Percentiles rank a stretch among this genome's conserved stretches.
phyloP scores from a whole-genome alignment of 306 rosid genomes.

The Vigna radiata region DNA sequence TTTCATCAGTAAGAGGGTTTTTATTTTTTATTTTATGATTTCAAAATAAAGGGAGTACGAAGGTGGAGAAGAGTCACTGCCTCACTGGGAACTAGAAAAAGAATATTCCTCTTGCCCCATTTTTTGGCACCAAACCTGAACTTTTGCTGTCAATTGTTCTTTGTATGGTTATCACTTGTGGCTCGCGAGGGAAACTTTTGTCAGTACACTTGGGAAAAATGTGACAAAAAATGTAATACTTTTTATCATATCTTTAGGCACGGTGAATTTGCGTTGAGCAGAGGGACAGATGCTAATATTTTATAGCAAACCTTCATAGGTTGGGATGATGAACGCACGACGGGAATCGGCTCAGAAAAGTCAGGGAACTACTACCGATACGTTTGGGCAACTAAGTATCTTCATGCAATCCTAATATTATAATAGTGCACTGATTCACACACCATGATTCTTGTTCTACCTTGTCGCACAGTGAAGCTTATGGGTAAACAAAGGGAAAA shows the following conservation, averaged over 20 bases:
- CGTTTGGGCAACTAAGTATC: background rate
- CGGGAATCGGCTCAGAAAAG: background rate
- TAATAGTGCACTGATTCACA: background rate
- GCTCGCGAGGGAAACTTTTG: constrained; percentile 28
- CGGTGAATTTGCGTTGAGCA: constrained; percentile 30
- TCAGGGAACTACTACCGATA: background rate
- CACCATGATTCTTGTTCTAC: constrained; percentile 36
- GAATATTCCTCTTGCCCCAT: constrained; percentile 35
- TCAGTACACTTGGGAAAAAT: background rate
- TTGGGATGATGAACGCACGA: constrained; percentile 8
- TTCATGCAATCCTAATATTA: background rate
- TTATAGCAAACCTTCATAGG: constrained; percentile 3
- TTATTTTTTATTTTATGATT: background rate
- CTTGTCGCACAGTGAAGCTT: background rate
- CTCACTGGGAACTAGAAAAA: constrained; percentile 3
- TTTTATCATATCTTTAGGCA: background rate
- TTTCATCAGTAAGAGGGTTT: constrained; percentile 10
- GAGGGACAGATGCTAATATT: constrained; percentile 38
- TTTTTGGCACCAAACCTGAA: constrained; percentile 35
- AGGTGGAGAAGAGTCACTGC: constrained; percentile 30
- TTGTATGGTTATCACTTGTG: constrained; percentile 20
- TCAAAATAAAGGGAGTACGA: constrained; percentile 16
- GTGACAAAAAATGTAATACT: background rate
- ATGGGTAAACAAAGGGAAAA: too few species aligned
- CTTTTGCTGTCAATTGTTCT: background rate